A percentile compares a stretch with the other conserved stretches of the same genome.
These are phyloP conservation scores for Sugiyamaella floridensis DNA, from an alignment of 805 yeast species.

Conservation along the genomic window DNA sequence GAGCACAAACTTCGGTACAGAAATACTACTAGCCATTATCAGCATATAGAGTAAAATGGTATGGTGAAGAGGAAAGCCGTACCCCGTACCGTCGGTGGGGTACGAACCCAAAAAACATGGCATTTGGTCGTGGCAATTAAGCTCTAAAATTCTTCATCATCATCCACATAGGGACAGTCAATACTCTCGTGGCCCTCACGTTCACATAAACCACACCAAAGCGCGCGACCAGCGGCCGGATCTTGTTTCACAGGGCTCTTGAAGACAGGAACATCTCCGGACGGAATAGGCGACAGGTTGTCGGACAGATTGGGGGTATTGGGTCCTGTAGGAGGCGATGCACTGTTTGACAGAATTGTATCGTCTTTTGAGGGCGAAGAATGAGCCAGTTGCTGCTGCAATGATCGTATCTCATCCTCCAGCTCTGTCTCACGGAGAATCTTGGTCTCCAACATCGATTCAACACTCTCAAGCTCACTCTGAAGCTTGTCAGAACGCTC, in stretches of 20 bases:
- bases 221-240: conserved; percentile 64
- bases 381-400: background rate
- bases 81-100: background rate
- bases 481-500: conserved; percentile 16
- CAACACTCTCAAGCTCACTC: conserved; percentile 24
- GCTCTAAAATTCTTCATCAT: conserved; percentile 16
- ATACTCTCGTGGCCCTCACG: conserved; percentile 79
- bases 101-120: background rate
- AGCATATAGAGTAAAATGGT: too few species aligned
- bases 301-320: background rate
- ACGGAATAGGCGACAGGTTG: background rate
- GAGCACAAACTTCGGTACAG: too few species aligned
- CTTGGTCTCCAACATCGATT: conserved; percentile 22
- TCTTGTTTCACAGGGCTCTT: conserved; percentile 41
- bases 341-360: background rate
- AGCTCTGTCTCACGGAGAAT: conserved; percentile 28
- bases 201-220: conserved; percentile 94
- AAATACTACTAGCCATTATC: too few species aligned
- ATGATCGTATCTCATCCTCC: conserved; percentile 22
- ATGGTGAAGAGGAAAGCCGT: too few species aligned
- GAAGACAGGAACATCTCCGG: conserved; percentile 4
- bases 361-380: background rate
- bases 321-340: background rate
- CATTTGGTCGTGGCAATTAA: background rate
- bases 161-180: conserved; percentile 81